These are phyloP conservation scores for Lachnellula willkommii DNA, from an alignment of 2,329 filamentous ascomycete species.

Conservation along the genomic window DNA sequence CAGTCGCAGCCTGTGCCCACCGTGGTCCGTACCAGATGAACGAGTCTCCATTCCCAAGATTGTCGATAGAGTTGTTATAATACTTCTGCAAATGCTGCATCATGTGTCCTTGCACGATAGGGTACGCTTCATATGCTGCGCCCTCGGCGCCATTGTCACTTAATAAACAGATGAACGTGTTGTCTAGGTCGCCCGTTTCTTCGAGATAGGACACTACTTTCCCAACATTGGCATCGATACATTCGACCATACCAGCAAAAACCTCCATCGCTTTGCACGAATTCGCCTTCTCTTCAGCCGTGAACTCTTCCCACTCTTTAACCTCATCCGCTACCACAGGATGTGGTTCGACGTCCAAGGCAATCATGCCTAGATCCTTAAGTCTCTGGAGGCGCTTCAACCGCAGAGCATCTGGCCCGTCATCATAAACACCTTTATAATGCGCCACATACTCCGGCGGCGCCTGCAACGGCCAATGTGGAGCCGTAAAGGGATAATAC, in stretches of 20 bases:
- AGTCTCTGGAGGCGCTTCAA: constrained; percentile 47
- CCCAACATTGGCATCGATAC: constrained; percentile 57
- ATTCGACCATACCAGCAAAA: constrained; percentile 43
- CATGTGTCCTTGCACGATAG: constrained; percentile 36
- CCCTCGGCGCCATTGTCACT: constrained; percentile 60
- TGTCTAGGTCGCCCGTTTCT: constrained; percentile 52
- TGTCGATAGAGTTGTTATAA: constrained; percentile 52
- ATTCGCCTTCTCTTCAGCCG: constrained; percentile 35
- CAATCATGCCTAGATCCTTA: constrained; percentile 44
- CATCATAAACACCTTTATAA: constrained; percentile 51
- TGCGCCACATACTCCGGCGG: constrained; percentile 31
- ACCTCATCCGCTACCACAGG: constrained; percentile 15
- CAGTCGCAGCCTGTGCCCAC: constrained; percentile 51
- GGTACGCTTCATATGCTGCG: constrained; percentile 52
- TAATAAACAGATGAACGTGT: constrained; percentile 60
- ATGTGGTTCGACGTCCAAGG: constrained; percentile 14
- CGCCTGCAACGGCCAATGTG: constrained; percentile 50
- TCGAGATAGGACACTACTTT: constrained; percentile 48
- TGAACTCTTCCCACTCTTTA: constrained; percentile 13
- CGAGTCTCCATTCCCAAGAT: constrained; percentile 48
- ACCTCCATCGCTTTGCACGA: constrained; percentile 37
- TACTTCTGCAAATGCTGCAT: constrained; percentile 42
- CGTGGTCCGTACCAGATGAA: constrained; percentile 57
- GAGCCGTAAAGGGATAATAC: constrained; percentile 47
- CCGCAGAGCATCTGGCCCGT: constrained; percentile 53